These are phyloP conservation scores for Trypanosoma platydactyli DNA, from an alignment of 208 protist species.

Conservation along the genomic window DNA sequence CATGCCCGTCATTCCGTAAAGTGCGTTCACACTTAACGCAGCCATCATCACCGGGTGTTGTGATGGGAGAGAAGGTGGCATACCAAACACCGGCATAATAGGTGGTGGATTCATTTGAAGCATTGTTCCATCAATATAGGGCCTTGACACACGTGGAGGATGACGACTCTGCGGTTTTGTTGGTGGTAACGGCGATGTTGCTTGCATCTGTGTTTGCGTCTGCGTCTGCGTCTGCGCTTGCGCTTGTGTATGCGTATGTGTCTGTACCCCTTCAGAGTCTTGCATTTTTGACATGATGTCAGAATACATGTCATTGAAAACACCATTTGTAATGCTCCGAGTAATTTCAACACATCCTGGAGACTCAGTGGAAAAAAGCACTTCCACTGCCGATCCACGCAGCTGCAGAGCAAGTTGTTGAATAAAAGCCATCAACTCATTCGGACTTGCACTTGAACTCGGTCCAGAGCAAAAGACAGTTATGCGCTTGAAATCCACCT, in stretches of 20 bases:
- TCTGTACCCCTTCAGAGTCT: slow-evolving; percentile 4
- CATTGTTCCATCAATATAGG: slow-evolving; percentile 8
- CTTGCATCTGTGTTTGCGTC: neutral
- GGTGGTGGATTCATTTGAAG: neutral
- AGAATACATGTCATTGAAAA: slow-evolving; percentile 21
- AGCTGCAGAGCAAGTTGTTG: slow-evolving; percentile 38
- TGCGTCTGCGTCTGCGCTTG: neutral
- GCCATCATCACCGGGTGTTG: slow-evolving; percentile 11
- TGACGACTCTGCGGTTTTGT: neutral
- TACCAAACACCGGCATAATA: slow-evolving; percentile 2
- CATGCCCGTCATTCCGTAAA: slow-evolving; percentile 18
- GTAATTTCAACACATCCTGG: slow-evolving; percentile 59
- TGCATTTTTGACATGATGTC: slow-evolving; percentile 1
- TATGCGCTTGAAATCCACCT: slow-evolving; percentile 69
- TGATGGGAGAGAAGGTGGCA: slow-evolving; percentile 8
- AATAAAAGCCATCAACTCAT: slow-evolving; percentile 36
- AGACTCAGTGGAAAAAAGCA: slow-evolving; percentile 43
- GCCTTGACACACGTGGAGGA: neutral
- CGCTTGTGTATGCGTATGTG: neutral
- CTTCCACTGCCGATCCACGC: slow-evolving; percentile 46
- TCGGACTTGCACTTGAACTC: slow-evolving; percentile 25
- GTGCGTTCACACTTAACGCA: neutral
- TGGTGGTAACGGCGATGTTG: neutral
- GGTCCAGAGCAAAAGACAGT: slow-evolving; percentile 44
- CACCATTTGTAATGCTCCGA: slow-evolving; percentile 24